Evolutionary conservation across 148 eudicot genomes (phyloP).

Genomic region (Arbutus unedo): DNA sequence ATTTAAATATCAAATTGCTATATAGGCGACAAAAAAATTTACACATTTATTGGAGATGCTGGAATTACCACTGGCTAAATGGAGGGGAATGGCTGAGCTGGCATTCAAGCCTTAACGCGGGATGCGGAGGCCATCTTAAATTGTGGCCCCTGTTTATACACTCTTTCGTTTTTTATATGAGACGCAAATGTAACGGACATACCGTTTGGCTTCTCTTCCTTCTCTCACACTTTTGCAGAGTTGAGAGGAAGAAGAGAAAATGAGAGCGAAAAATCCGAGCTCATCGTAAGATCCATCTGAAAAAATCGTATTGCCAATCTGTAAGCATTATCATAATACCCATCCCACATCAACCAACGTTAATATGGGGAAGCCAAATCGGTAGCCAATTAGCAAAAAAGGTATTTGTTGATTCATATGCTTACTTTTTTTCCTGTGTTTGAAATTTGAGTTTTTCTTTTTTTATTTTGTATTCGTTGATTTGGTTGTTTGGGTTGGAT

Average conservation of each 20-base stretch:
- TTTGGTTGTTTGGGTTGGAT: background rate
- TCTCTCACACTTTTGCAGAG: background rate
- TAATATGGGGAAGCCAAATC: background rate
- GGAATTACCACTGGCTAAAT: background rate
- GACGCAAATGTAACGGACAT: conserved; percentile 16
- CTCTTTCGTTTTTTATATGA: background rate
- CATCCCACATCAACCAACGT: too few species aligned
- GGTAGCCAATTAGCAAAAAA: conserved; percentile 4
- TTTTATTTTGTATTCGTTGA: background rate
- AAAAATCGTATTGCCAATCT: background rate
- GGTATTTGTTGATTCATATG: background rate
- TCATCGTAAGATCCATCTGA: background rate
- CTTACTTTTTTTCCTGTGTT: background rate
- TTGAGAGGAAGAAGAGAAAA: background rate
- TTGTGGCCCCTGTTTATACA: conserved; percentile 9
- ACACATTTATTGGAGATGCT: too few species aligned
- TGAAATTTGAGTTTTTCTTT: background rate
- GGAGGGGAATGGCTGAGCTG: background rate
- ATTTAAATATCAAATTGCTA: too few species aligned
- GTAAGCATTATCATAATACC: background rate
- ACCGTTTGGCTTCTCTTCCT: conserved; percentile 10
- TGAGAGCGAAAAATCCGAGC: background rate
- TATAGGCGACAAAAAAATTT: too few species aligned
- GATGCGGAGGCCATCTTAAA: conserved; percentile 17
- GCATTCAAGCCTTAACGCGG: conserved; percentile 12